Conservation (phyloP, 345 rosid genomes). For the Clarkia xantiana region DNA sequence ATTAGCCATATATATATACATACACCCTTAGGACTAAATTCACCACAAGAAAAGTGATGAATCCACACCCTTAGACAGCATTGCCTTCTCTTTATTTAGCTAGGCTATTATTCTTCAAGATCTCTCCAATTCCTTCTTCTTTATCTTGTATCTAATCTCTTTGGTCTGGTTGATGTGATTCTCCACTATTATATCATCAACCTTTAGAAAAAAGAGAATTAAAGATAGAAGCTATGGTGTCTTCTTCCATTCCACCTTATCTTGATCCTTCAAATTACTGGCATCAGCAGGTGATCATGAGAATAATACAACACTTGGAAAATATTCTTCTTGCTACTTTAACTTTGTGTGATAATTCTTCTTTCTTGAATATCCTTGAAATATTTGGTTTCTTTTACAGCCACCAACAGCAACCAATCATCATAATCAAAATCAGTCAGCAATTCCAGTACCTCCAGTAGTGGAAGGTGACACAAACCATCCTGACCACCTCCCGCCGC, state of each 20-base stretch:
- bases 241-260: slow-evolving; percentile 80
- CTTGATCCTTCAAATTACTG: slow-evolving; percentile 98
- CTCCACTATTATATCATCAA: slow-evolving; percentile 13
- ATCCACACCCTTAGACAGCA: slow-evolving; percentile 1
- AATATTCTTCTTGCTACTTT: slow-evolving; percentile 17
- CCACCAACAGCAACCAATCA: slow-evolving; percentile 12
- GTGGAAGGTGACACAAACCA: slow-evolving; percentile 11
- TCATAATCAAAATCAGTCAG: slow-evolving; percentile 19
- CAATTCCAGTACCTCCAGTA: no score
- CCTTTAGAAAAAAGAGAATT: slow-evolving; percentile 8
- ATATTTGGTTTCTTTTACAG: slow-evolving; percentile 27
- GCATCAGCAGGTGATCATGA: slow-evolving; percentile 50
- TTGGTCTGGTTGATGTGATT: slow-evolving; percentile 10
- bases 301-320: slow-evolving; percentile 1
- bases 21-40: no score
- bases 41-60: no score
- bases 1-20: no score
- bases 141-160: background rate
- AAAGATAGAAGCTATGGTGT: slow-evolving; percentile 46
- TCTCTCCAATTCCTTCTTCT: background rate
- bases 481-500: slow-evolving; percentile 27
- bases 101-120: slow-evolving; percentile 5
- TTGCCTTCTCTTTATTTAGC: slow-evolving; percentile 4
- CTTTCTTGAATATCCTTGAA: slow-evolving; percentile 41
- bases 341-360: slow-evolving; percentile 19